Percentiles rank a stretch among this genome's conserved stretches.
Conservation (phyloP, 768 basidiomycete species). For the Tricholoma sp. region DNA sequence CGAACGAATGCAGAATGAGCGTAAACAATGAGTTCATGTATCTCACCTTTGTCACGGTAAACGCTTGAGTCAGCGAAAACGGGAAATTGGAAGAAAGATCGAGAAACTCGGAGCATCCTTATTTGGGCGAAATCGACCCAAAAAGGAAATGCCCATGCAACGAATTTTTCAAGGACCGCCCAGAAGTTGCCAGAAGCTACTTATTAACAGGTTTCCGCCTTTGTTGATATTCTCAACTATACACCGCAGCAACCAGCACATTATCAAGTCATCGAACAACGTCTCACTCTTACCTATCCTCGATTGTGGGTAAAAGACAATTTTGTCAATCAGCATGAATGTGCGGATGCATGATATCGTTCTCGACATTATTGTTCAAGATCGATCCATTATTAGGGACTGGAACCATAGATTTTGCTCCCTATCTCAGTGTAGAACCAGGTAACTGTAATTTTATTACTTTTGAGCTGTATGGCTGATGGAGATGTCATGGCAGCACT, state of each 20-base stretch:
- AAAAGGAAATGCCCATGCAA: too few relatives aligned
- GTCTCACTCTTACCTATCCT: conserved; percentile 42
- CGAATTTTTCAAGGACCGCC: too few relatives aligned
- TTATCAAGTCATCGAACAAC: conserved; percentile 58
- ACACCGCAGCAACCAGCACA: conserved; percentile 54
- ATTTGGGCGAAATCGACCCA: too few relatives aligned
- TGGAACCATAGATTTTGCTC: conserved; percentile 49
- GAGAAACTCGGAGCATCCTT: too few relatives aligned
- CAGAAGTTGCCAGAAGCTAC: too few relatives aligned
- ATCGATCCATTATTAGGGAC: conserved; percentile 36
- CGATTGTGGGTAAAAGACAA: conserved; percentile 24
- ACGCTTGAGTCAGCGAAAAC: too few relatives aligned
- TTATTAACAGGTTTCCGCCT: not conserved
- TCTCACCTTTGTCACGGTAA: too few relatives aligned
- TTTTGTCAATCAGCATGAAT: conserved; percentile 41
- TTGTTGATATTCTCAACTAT: not conserved
- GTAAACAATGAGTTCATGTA: too few relatives aligned
- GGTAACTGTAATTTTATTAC: conserved; percentile 29
- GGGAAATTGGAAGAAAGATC: too few relatives aligned
- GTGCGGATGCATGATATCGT: conserved; percentile 15
- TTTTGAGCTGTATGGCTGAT: not conserved
- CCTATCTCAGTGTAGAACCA: conserved; percentile 42
- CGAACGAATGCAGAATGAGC: too few relatives aligned
- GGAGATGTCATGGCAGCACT: conserved; percentile 41
- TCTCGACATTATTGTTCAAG: not conserved